These are phyloP conservation scores for Saccharomyces paradoxus DNA, from an alignment of 805 yeast species.

Conservation along the genomic window DNA sequence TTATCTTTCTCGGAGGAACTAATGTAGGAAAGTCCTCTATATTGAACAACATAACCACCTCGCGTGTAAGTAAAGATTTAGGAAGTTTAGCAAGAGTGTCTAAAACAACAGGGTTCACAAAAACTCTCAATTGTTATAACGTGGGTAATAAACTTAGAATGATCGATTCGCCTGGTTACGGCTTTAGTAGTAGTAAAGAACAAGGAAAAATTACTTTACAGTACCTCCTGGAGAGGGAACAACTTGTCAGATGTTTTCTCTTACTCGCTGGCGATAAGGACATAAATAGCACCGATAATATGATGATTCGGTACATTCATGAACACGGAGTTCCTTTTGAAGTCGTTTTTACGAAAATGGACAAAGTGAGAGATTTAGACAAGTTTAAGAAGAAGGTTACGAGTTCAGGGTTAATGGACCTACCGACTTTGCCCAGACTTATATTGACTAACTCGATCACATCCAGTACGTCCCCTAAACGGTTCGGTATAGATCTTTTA, in stretches of 20 bases:
- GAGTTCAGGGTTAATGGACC: slow-evolving; percentile 34
- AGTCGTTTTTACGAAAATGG: slow-evolving; percentile 70
- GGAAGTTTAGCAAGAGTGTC: slow-evolving; percentile 46
- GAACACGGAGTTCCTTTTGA: slow-evolving; percentile 61
- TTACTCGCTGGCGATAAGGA: slow-evolving; percentile 57
- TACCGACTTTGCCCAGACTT: slow-evolving; percentile 35
- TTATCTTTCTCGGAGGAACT: slow-evolving; percentile 69
- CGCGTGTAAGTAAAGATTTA: slow-evolving; percentile 25
- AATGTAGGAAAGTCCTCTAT: slow-evolving; percentile 83
- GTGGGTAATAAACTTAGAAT: slow-evolving; percentile 55
- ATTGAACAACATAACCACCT: slow-evolving; percentile 50
- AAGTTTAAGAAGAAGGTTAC: slow-evolving; percentile 34
- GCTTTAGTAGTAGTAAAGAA: slow-evolving; percentile 50
- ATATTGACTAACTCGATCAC: slow-evolving; percentile 46
- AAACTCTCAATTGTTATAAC: slow-evolving; percentile 62
- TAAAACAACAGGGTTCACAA: slow-evolving; percentile 47
- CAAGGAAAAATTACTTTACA: slow-evolving; percentile 67
- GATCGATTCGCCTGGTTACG: slow-evolving; percentile 90
- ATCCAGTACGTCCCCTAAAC: slow-evolving; percentile 27
- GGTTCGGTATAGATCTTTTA: slow-evolving; percentile 49
- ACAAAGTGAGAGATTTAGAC: slow-evolving; percentile 37
- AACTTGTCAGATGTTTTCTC: slow-evolving; percentile 50
- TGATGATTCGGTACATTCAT: slow-evolving; percentile 42
- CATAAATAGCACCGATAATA: slow-evolving; percentile 46
- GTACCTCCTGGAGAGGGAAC: slow-evolving; percentile 49